These are phyloP conservation scores for Arthroderma sp. DNA, from an alignment of 2,329 filamentous ascomycete species.

Conservation along the genomic window DNA sequence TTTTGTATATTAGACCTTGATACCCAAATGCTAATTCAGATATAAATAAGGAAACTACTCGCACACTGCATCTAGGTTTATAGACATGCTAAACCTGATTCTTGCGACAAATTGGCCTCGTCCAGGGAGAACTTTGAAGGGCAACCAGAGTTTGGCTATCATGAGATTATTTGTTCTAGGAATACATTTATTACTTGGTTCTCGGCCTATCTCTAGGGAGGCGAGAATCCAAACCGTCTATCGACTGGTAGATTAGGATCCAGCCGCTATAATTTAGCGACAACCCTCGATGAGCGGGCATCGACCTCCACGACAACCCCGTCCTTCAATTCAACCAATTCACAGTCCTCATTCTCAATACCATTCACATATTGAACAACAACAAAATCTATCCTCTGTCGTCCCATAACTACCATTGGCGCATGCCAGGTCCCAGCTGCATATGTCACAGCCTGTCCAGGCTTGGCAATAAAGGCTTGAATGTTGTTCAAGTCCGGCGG, in stretches of 20 bases:
- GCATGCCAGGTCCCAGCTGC: slow-evolving; percentile 89
- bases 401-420: slow-evolving; percentile 80
- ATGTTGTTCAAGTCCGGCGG: slow-evolving; percentile 61
- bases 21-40: neutral
- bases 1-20: neutral
- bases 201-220: neutral
- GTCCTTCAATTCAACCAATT: slow-evolving; percentile 51
- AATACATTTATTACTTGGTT: too few relatives aligned
- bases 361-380: slow-evolving; percentile 85
- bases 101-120: too few relatives aligned
- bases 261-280: neutral
- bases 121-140: too few relatives aligned
- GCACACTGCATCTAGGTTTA: neutral
- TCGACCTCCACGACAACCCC: neutral
- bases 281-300: neutral
- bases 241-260: neutral
- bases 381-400: slow-evolving; percentile 63
- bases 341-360: slow-evolving; percentile 71
- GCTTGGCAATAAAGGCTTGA: slow-evolving; percentile 65
- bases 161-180: too few relatives aligned
- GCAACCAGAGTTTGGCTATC: too few relatives aligned
- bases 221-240: too few relatives aligned
- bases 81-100: too few relatives aligned
- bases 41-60: neutral
- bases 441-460: slow-evolving; percentile 79